These are phyloP conservation scores for Venturia pyrina DNA, from an alignment of 2,329 filamentous ascomycete species.

Conservation along the genomic window DNA sequence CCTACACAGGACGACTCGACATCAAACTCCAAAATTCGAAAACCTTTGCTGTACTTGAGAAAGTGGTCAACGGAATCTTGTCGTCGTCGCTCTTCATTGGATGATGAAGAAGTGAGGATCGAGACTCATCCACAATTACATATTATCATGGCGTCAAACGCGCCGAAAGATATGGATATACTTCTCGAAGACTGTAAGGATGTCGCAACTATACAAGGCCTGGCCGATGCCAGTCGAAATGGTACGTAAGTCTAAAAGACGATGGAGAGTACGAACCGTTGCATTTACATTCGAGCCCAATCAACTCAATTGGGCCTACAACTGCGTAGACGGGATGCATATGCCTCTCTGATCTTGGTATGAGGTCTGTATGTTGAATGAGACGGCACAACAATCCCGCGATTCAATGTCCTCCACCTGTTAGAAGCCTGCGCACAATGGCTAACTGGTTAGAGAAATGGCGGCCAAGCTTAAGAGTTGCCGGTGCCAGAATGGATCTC, in stretches of 20 bases:
- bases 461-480: not conserved
- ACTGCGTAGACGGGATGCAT: too few species aligned
- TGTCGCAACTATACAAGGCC: not conserved
- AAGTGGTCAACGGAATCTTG: too few species aligned
- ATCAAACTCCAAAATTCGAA: not conserved
- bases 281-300: not conserved
- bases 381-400: not conserved
- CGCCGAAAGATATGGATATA: not conserved
- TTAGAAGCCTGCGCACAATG: not conserved
- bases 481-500: not conserved
- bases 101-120: not conserved
- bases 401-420: not conserved
- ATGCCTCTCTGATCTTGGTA: too few species aligned
- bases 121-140: not conserved
- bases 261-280: not conserved
- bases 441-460: conserved; percentile 1
- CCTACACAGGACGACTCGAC: not conserved
- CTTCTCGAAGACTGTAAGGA: not conserved
- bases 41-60: too few species aligned
- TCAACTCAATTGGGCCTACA: too few species aligned
- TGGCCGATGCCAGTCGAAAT: not conserved
- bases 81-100: not conserved
- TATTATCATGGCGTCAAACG: not conserved
- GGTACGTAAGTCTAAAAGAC: not conserved
- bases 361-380: too few species aligned